phyloP scores from a whole-genome alignment of 306 rosid species.

The Sicyos edulis region DNA sequence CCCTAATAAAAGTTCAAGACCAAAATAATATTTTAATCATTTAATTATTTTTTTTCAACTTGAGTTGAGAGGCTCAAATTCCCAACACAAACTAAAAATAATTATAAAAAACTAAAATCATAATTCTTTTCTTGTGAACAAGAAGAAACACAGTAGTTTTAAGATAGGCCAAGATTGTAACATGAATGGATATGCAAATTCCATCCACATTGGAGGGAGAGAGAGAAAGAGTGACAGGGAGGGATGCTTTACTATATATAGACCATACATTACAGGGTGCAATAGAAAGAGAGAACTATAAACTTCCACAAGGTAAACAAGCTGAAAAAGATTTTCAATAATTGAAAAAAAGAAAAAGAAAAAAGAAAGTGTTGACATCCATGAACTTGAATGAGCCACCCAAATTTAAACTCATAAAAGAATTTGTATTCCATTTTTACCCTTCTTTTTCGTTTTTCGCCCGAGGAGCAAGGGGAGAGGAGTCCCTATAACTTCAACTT shows the following conservation, averaged over 20 bases:
- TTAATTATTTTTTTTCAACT: no score
- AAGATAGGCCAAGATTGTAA: no score
- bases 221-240: no score
- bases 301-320: slow-evolving; percentile 1
- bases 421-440: slow-evolving; percentile 20
- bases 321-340: neutral
- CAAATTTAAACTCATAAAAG: slow-evolving; percentile 52
- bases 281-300: neutral
- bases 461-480: slow-evolving; percentile 9
- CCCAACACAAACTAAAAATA: no score
- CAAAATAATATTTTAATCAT: no score
- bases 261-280: slow-evolving; percentile 13
- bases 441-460: slow-evolving; percentile 27
- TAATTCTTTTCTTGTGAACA: no score
- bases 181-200: no score
- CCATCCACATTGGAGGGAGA: neutral
- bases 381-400: neutral
- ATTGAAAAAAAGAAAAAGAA: neutral
- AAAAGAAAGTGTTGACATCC: neutral
- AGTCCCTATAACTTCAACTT: no score
- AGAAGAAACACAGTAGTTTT: no score
- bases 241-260: slow-evolving; percentile 3
- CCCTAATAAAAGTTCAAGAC: no score
- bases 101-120: no score
- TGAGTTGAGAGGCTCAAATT: no score